phyloP scores from a whole-genome alignment of 176 grass and related monocot species.

The Poa annua region DNA sequence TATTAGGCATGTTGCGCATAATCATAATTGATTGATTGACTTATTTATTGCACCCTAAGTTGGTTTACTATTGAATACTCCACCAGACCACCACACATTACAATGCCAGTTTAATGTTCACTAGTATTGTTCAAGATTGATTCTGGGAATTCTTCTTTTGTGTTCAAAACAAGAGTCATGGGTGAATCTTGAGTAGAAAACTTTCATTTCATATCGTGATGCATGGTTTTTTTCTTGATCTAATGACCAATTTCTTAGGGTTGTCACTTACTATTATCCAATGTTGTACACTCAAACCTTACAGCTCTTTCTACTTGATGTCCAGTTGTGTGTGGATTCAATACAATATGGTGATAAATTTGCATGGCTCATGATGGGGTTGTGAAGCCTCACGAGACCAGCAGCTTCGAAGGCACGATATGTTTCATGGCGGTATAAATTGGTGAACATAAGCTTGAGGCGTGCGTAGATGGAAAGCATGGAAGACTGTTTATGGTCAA shows the following conservation, averaged over 20 bases:
- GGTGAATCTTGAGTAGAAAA: constrained; percentile 9
- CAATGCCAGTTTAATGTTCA: not conserved
- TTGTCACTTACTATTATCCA: not conserved
- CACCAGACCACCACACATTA: not conserved
- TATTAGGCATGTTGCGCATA: not conserved
- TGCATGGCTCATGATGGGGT: constrained; percentile 19
- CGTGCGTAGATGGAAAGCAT: constrained; percentile 16
- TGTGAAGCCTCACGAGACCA: constrained; percentile 7
- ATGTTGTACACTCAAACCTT: constrained; percentile 12
- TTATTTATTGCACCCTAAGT: constrained; percentile 21
- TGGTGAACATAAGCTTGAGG: constrained; percentile 9
- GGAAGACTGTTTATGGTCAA: constrained; percentile 28
- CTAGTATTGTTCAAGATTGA: not conserved
- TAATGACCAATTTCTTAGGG: not conserved
- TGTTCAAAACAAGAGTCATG: not conserved
- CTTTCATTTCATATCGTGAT: not conserved
- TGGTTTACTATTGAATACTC: not conserved
- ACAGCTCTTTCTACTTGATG: constrained; percentile 28
- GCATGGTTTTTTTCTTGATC: not conserved
- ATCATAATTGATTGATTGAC: not conserved
- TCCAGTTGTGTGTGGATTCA: constrained; percentile 52
- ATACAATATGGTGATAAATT: constrained; percentile 50
- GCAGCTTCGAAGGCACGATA: constrained; percentile 35
- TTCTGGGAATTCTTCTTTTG: not conserved
- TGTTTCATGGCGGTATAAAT: constrained; percentile 3